These are phyloP conservation scores for Colletotrichum destructivum DNA, from an alignment of 2,329 filamentous ascomycete species.

Conservation along the genomic window DNA sequence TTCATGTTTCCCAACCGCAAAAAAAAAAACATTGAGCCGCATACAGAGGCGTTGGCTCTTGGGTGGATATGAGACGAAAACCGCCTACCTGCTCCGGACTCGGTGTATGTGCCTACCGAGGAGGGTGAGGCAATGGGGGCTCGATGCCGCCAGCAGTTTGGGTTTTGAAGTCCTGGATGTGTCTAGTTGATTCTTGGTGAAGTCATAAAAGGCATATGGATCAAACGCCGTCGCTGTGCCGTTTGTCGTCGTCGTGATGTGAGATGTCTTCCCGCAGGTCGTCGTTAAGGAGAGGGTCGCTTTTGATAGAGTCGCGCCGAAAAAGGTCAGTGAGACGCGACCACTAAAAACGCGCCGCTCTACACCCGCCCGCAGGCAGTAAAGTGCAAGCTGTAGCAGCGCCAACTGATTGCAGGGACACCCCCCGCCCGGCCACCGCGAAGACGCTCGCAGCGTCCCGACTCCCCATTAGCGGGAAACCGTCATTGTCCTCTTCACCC, in stretches of 20 bases:
- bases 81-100: constrained; percentile 19
- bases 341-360: constrained; percentile 40
- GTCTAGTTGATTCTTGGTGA: background rate
- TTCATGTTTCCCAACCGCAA: background rate
- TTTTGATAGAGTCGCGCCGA: constrained; percentile 37
- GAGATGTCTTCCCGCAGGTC: constrained; percentile 13
- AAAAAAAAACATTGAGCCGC: background rate
- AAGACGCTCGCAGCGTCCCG: constrained; percentile 3
- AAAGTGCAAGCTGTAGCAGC: constrained; percentile 30
- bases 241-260: constrained; percentile 7
- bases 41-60: background rate
- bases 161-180: background rate
- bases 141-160: background rate
- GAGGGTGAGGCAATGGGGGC: constrained; percentile 14
- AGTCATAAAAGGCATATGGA: no score
- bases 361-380: constrained; percentile 14
- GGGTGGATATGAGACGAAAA: background rate
- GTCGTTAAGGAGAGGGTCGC: constrained; percentile 34
- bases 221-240: background rate
- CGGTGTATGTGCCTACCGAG: constrained; percentile 20
- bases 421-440: constrained; percentile 14
- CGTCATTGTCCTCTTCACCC: constrained; percentile 27
- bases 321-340: constrained; percentile 45
- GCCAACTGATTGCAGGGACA: constrained; percentile 37
- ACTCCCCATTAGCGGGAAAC: constrained; percentile 19